Evolutionary conservation across 371 early-diverging fungal species (phyloP), one percentile per base, ranked within the genome.

Genomic region (Funneliformis caledonium): DNA sequence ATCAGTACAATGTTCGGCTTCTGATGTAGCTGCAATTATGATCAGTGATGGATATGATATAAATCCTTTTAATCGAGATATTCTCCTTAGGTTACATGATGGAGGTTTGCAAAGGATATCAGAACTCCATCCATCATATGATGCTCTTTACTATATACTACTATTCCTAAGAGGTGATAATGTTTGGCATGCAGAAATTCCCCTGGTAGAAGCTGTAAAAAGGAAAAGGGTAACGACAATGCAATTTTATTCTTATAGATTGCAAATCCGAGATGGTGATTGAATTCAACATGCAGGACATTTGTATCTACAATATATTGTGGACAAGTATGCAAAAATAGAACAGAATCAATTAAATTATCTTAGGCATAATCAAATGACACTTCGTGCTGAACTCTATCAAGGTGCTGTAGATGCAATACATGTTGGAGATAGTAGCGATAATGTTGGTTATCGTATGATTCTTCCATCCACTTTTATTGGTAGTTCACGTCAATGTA

Each of bases 401-500:
- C 2, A 45, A 4, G 80, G 72, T 6, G 22, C 52, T 47, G 6
- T n/a, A 31, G 80, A 70, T 70, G 72, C 69, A 50, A 37, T 80
- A n/a, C 10, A 22, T 7, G 31, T 5, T 43, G 52, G 14, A 56
- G 33, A 64, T 68, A 19, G 26, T 16, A 16, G 56, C 1, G 2
- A 64, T 31, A 22, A 52, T 12, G 45, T 81, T n/a, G 82, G 83
- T 3, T 45, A 52, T 26, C 64, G 47, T 42, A 64, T 83, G 0
- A 72, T 86, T 12, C 59, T 85, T 2, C 85, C 84, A 19, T 83
- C 82, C 0, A 47, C 81, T 4, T 82, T 85, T 52, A 48, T 33
- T 68, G 84, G 84, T 6, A 76, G 84, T 31, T 82, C 83, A 43
- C 81, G 84, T 1, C 47, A 82, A 60, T 43, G 83, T 1, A 45